Conservation (phyloP, 2,329 filamentous ascomycete genomes). For the Fusarium sp. region DNA sequence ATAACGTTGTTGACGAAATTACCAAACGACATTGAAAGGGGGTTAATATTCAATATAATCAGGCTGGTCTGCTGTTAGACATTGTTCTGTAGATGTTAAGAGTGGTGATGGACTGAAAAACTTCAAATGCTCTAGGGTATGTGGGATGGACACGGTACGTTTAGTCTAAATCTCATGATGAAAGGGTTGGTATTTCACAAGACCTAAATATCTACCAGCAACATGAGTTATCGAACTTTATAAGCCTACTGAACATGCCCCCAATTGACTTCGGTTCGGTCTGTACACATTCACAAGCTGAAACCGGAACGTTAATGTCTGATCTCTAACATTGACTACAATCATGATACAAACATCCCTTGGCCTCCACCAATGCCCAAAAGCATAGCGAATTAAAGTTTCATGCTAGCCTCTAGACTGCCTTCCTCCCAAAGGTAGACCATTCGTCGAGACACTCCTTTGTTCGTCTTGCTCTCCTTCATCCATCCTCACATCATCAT, state of each 20-base stretch:
- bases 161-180: too few relatives aligned
- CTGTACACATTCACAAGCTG: background rate
- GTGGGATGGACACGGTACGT: too few relatives aligned
- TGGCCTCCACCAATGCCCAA: background rate
- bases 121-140: conserved; percentile 4
- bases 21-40: too few relatives aligned
- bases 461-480: background rate
- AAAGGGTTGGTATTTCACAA: too few relatives aligned
- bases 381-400: background rate
- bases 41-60: too few relatives aligned
- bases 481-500: background rate
- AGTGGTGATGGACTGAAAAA: conserved; percentile 8
- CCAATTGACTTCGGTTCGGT: too few relatives aligned
- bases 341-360: conserved; percentile 25
- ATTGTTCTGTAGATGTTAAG: too few relatives aligned
- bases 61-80: too few relatives aligned
- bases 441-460: background rate
- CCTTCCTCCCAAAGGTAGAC: background rate
- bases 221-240: too few relatives aligned
- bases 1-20: background rate
- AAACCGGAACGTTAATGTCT: background rate
- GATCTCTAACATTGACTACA: conserved; percentile 27
- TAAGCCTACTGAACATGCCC: background rate
- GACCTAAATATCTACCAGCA: too few relatives aligned
- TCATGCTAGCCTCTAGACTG: background rate